These are phyloP conservation scores for Cicer pinnatifidum DNA, from an alignment of 306 rosid species.

Conservation along the genomic window DNA sequence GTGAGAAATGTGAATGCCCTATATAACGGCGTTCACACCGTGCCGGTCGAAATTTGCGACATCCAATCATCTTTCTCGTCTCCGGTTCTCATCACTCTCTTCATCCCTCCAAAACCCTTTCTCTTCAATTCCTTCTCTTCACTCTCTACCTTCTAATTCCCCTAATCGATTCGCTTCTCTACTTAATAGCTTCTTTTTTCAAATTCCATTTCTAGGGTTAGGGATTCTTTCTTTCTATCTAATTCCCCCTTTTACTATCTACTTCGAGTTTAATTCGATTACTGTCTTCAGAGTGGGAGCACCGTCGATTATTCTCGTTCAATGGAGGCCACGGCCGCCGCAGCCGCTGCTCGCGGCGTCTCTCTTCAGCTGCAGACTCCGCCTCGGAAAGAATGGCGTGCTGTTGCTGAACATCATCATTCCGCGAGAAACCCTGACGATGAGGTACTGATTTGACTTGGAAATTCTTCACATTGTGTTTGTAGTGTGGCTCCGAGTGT, in stretches of 20 bases:
- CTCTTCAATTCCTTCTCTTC: conserved; percentile 6
- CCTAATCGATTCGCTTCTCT: neutral
- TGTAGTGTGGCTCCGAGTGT: conserved; percentile 8
- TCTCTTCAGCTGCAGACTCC: conserved; percentile 64
- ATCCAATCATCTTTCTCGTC: conserved; percentile 42
- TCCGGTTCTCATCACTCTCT: conserved; percentile 11
- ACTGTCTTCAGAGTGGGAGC: conserved; percentile 43
- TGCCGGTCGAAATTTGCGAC: conserved; percentile 38
- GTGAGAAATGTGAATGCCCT: conserved; percentile 47
- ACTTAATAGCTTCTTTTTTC: neutral
- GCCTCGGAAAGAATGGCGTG: conserved; percentile 83
- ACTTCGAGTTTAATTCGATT: conserved; percentile 1
- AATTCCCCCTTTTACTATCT: neutral
- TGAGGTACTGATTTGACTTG: conserved; percentile 63
- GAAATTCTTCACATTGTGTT: conserved; percentile 51
- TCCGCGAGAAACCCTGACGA: conserved; percentile 64
- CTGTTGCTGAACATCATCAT: conserved; percentile 81
- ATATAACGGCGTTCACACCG: conserved; percentile 65
- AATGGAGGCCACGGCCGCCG: conserved; percentile 84
- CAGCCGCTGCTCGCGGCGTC: conserved; percentile 62
- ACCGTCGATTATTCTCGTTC: conserved; percentile 43
- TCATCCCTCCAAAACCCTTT: conserved; percentile 53
- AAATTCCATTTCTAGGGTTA: conserved; percentile 56
- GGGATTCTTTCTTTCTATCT: conserved; percentile 51
- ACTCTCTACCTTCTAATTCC: neutral